These are phyloP conservation scores for Penicillium glabrum DNA, from an alignment of 2,329 filamentous ascomycete species.

Conservation along the genomic window DNA sequence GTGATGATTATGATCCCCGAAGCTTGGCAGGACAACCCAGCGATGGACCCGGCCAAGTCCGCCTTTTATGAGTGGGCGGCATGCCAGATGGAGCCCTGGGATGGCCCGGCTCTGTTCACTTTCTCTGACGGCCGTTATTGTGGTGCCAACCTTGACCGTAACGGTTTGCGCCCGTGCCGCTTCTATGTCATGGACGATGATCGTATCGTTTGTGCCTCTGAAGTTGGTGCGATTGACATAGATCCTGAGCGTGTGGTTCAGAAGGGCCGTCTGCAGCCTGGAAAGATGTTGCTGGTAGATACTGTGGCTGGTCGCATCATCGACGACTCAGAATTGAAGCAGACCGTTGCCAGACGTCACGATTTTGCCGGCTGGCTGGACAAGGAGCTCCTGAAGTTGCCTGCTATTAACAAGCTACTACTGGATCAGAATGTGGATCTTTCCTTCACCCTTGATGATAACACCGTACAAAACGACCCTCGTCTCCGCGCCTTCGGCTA, in stretches of 20 bases:
- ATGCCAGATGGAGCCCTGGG: constrained; percentile 99
- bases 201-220: constrained; percentile 93
- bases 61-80: constrained; percentile 99
- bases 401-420: constrained; percentile 68
- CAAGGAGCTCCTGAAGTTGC: constrained; percentile 78
- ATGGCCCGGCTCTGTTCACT: constrained; percentile 93
- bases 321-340: constrained; percentile 88
- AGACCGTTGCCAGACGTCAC: constrained; percentile 78
- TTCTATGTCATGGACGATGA: constrained; percentile 98
- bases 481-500: constrained; percentile 86
- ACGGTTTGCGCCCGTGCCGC: constrained; percentile 90
- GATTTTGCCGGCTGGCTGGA: constrained; percentile 90
- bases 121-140: constrained; percentile 97
- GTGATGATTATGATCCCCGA: constrained; percentile 99
- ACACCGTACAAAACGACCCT: constrained; percentile 77
- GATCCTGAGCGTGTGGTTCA: constrained; percentile 88
- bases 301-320: constrained; percentile 89
- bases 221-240: constrained; percentile 89
- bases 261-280: constrained; percentile 90
- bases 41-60: constrained; percentile 92
- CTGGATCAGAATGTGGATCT: constrained; percentile 60
- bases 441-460: constrained; percentile 64
- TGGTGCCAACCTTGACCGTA: constrained; percentile 93
- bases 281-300: constrained; percentile 94
- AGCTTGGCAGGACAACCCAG: constrained; percentile 90